Evolutionary conservation across 2,329 filamentous ascomycete genomes (phyloP).

Genomic region (Aureobasidium mangrovei): DNA sequence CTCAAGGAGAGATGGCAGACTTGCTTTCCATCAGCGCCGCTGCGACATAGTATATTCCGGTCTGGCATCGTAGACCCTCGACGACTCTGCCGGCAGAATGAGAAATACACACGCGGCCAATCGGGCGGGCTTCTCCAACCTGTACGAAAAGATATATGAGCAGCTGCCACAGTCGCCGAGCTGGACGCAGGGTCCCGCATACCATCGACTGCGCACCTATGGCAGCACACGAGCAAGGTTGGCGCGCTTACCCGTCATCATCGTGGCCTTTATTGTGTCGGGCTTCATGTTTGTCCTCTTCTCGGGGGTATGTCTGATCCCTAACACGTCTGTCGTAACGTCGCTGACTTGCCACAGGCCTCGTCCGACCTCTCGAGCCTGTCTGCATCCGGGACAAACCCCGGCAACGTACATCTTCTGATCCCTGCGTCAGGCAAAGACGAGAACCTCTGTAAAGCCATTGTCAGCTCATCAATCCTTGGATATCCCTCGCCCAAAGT

Average conservation of each 20-base stretch:
- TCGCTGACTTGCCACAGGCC: background rate
- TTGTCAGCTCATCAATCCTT: constrained; percentile 20
- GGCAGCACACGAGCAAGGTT: constrained; percentile 1
- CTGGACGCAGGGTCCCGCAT: constrained; percentile 7
- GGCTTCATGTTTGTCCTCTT: constrained; percentile 3
- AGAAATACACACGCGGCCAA: background rate
- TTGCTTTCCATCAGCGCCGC: background rate
- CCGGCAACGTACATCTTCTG: constrained; percentile 2
- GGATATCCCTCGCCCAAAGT: constrained; percentile 22
- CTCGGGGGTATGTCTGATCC: background rate
- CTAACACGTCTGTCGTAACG: background rate
- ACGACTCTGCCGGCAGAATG: constrained; percentile 5
- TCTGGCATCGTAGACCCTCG: background rate
- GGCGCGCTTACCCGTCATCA: background rate
- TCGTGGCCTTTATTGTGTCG: background rate
- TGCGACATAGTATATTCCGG: background rate
- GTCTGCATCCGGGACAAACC: background rate
- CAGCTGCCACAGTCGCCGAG: constrained; percentile 2
- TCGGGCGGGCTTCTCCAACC: background rate
- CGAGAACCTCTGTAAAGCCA: constrained; percentile 20
- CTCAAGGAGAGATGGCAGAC: background rate
- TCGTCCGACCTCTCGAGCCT: background rate
- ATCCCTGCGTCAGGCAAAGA: constrained; percentile 7
- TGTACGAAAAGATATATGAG: constrained; percentile 7
- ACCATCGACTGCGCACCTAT: background rate